Percentiles rank a stretch among this genome's conserved stretches.
phyloP scores from a whole-genome alignment of 805 yeast genomes.

The Candida tammaniensis region DNA sequence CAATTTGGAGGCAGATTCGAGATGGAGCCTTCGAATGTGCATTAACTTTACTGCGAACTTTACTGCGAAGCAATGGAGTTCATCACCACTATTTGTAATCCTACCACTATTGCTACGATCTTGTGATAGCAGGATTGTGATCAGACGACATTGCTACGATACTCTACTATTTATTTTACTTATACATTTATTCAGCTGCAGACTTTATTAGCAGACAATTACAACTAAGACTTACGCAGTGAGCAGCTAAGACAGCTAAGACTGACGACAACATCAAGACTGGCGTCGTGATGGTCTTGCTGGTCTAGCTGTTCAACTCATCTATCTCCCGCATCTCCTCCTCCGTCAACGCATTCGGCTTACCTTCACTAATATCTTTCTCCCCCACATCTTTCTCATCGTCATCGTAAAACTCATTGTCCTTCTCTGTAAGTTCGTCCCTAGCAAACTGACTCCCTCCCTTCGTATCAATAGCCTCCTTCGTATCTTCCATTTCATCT shows the following conservation, averaged over 20 bases:
- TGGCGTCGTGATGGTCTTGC: no score
- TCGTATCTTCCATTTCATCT: slow-evolving; percentile 82
- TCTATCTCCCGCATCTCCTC: slow-evolving; percentile 38
- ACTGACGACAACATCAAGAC: background rate
- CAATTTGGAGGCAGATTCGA: slow-evolving; percentile 4
- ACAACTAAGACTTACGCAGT: no score
- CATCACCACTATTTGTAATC: no score
- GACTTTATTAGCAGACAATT: no score
- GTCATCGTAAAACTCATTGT: slow-evolving; percentile 74
- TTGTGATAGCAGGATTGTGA: no score
- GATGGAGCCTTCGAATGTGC: slow-evolving; percentile 4
- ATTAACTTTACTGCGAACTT: no score
- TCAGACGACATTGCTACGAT: no score
- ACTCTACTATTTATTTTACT: no score
- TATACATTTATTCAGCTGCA: no score
- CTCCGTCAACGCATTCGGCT: slow-evolving; percentile 26
- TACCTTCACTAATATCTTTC: slow-evolving; percentile 19
- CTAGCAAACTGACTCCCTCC: slow-evolving; percentile 89
- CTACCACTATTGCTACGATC: no score
- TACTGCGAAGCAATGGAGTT: no score
- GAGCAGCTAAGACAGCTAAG: no score
- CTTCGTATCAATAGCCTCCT: slow-evolving; percentile 76
- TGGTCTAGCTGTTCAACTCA: slow-evolving; percentile 27
- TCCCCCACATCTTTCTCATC: slow-evolving; percentile 48
- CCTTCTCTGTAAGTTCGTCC: slow-evolving; percentile 68